Base-by-base conservation (phyloP, 106 monocot genomes). In the Dendrobium officinale region DNA sequence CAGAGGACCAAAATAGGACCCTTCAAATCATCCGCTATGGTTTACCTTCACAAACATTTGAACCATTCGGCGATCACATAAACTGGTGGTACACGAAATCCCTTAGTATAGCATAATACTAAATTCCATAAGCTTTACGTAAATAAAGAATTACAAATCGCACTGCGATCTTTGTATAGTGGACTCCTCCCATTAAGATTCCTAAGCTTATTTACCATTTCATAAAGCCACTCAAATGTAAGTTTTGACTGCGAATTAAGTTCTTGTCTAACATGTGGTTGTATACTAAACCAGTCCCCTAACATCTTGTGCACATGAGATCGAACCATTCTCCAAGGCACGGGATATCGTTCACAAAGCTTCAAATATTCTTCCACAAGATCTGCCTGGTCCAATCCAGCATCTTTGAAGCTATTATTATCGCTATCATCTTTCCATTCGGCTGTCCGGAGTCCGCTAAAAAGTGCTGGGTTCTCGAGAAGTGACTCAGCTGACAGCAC, bases 221-320 rank as follows among this genome's bases (percentile, higher is more conserved):
- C 89, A 79, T 87, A 79, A 55, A 99, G 89, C 93, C 92, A 99
- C 79, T 99, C 93, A 74, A 99, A 99, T 19, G 91, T 93, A 10
- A 99, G 93, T 45, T 82, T 91, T 9, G 87, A 83, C 75, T 99
- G 99, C 9, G 51, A 80, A 83, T 99, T 99, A 29, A 99, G 77
- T 37, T 99, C 99, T 83, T 95, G 92, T 45, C 99, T 93, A 72
- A 99, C 87, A 19, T 95, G 82, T 0, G 99, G 95, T 64, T 95
- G 92, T 24, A 86, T 75, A 76, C 84, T 87, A 80, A 99, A 99
- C 95, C 93, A 99, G 47, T 95, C 89, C 66, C 99, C 99, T 17
- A 99, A 78, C 99, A 99, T 88, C 81, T 99, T 99, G 81, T 99
- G 99, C 73, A 99, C 88, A 80, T 99, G 99, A 29, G 95, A 95